Evolutionary conservation across 352 stramenopile species (phyloP), one percentile per base, ranked within the genome.

Genomic region (Phytophthora brassicae): DNA sequence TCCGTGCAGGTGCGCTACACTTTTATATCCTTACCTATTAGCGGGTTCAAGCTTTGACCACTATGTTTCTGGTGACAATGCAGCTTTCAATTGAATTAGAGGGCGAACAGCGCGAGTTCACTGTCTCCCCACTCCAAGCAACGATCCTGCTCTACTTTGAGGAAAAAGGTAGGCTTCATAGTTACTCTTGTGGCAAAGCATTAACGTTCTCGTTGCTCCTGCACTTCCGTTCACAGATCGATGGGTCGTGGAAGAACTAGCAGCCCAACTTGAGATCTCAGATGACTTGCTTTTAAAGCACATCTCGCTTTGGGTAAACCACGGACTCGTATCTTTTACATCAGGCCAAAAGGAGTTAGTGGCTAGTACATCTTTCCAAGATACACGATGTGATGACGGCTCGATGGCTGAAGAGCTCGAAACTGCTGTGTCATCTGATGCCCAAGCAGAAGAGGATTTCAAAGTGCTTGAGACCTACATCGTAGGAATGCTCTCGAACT

Each of bases 121-220:
- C 68, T 0, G 97, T 98, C 3, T 95, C 92, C 14, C 95, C 94
- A 12, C 70, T 98, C 3, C 86, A 98, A 70, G 95, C 96, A 22
- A 96, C 94, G 1, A 89, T 99, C 31, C 91, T 99, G 38, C 76
- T 97, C 56, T 81, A 98, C 66, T 99, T 99, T 66, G 91, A 97
- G 64, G 93, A 98, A 31, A 85, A 94, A 83, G 80, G 81, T 87
- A 55, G 29, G 70, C 16, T 9, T n/a, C 16, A 33, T 2, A 13
- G 20, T 46, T 9, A 28, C 19, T n/a, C 8, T 24, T 29, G 13
- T 35, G 26, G 19, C n/a, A 42, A 7, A 16, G n/a, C n/a, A n/a
- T n/a, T n/a, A n/a, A n/a, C n/a, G n/a, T n/a, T n/a, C n/a, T n/a
- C n/a, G n/a, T n/a, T n/a, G n/a, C n/a, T 29, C 49, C 6, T 46